Evolutionary conservation across 768 basidiomycete species (phyloP).

Genomic region (Exsudoporus frostii): DNA sequence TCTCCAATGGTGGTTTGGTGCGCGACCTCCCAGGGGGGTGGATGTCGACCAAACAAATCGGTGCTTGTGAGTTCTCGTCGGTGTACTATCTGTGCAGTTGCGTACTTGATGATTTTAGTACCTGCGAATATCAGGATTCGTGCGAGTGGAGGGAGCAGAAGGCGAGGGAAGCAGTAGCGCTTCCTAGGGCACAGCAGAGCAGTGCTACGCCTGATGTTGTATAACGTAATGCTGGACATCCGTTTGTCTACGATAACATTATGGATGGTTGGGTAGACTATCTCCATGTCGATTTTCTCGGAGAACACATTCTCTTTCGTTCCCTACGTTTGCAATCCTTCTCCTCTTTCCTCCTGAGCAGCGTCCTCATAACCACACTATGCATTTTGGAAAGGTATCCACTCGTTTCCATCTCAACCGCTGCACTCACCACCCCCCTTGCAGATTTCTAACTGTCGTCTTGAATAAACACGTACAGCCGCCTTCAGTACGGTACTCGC

Average conservation of each 20-base stretch:
- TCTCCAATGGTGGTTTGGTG: slow-evolving; percentile 74
- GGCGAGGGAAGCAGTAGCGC: slow-evolving; percentile 37
- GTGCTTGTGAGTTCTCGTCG: slow-evolving; percentile 54
- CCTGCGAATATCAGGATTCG: slow-evolving; percentile 68
- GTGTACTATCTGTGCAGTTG: neutral
- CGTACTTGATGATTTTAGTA: slow-evolving; percentile 33
- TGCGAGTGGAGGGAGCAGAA: slow-evolving; percentile 75
- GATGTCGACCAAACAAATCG: slow-evolving; percentile 52
- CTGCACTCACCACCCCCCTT: neutral
- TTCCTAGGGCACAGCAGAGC: neutral
- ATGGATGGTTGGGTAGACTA: slow-evolving; percentile 50
- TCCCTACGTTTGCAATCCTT: slow-evolving; percentile 45
- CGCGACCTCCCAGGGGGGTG: slow-evolving; percentile 69
- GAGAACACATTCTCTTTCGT: slow-evolving; percentile 45
- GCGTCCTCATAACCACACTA: slow-evolving; percentile 41
- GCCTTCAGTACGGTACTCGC: slow-evolving; percentile 37
- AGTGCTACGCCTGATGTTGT: neutral
- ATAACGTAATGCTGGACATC: slow-evolving; percentile 11
- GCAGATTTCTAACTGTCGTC: slow-evolving; percentile 49
- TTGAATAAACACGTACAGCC: slow-evolving; percentile 50
- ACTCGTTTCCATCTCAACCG: neutral
- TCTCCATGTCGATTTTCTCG: slow-evolving; percentile 40
- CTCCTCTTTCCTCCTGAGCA: slow-evolving; percentile 45
- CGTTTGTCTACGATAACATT: neutral
- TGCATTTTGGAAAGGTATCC: slow-evolving; percentile 60